Base-by-base conservation (phyloP, 192 early-diverging fungal species). In the Umbelopsis ramanniana region DNA sequence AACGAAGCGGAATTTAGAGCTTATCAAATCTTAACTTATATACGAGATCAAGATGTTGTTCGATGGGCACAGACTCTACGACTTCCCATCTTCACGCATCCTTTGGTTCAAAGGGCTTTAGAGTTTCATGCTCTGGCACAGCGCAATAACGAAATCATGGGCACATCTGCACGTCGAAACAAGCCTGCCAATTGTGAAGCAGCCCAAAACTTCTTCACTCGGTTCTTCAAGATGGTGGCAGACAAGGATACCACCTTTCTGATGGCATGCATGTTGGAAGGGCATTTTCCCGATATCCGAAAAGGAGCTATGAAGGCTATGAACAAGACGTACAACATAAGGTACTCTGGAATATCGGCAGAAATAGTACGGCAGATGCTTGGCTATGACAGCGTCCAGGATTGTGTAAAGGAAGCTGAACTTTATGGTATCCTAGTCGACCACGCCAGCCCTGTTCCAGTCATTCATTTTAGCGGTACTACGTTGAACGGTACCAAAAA, bases 1-100 rank as follows among this genome's bases (percentile, higher is more conserved):
- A 96, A 96, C 52, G 95, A 98, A 80, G 85, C 94, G 1, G 95
- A 98, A 78, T 96, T 98, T 73, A 86, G 90, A 45, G 96, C 94
- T 0, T 97, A 97, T 83, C 91, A 93, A 70, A 84, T 97, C 14
- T 82, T 94, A 11, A 82, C 87, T 19, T 91, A 95, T 46, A 69
- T 92, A 52, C 89, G 84, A 68, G 89, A 93, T 74, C 79, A 83
- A 38, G 94, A 96, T 60, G 84, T 93, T 63, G 83, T 88, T 22
- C 87, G 90, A 2, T 82, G 87, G 40, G 85, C 89, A 5, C 87
- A 89, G 23, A 73, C 85, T 5, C 82, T 96, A 12, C 89, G 86
- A 0, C 40, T 55, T 0, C 76, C 84, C 23, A 79, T 93, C 9
- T 90, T 94, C 47, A 33, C 78, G 9, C 72, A 87, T 14, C 87